These are phyloP conservation scores for Schoenoplectus triqueter DNA, from an alignment of 202 grass and related monocot species.

Conservation along the genomic window DNA sequence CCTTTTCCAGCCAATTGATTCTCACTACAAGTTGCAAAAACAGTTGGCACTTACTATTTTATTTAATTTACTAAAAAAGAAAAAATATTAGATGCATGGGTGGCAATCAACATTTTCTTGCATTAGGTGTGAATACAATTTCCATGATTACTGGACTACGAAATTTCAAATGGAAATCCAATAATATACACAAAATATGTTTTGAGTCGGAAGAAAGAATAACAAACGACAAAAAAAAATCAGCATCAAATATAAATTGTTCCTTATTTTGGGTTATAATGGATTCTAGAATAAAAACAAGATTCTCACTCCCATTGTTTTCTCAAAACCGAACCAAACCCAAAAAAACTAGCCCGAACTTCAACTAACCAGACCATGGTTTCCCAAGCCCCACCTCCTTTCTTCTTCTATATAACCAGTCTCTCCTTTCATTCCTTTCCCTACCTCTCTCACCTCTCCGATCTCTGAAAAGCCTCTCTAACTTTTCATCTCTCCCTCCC, in stretches of 20 bases:
- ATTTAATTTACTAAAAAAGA: background rate
- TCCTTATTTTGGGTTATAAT: background rate
- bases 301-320: conserved; percentile 27
- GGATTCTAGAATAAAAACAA: conserved; percentile 4
- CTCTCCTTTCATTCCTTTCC: too few relatives aligned
- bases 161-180: background rate
- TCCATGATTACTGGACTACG: background rate
- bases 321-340: conserved; percentile 23
- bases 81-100: background rate
- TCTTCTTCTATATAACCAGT: conserved; percentile 15
- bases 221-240: background rate
- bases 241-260: conserved; percentile 23
- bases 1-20: conserved; percentile 31
- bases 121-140: background rate
- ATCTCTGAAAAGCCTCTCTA: background rate
- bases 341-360: background rate
- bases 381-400: conserved; percentile 24
- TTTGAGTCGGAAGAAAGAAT: background rate
- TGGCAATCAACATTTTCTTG: conserved; percentile 18
- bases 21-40: background rate
- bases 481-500: background rate
- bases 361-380: conserved; percentile 18
- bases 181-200: background rate
- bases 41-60: background rate
- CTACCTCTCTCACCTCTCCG: background rate